Evolutionary conservation across 1,139 yeast genomes (phyloP).

Genomic region (Eremothecium coryli): DNA sequence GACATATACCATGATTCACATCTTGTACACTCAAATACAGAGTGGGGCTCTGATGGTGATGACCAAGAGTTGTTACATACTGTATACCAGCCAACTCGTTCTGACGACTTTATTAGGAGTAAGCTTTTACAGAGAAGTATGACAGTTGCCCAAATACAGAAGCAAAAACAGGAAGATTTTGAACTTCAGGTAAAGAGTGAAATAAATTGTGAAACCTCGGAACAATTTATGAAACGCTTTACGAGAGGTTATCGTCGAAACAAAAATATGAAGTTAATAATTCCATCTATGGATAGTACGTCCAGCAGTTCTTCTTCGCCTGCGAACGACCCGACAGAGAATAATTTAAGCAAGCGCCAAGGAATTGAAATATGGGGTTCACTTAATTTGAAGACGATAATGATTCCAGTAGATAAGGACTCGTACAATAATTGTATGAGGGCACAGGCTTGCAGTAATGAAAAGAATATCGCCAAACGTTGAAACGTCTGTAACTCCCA

Average conservation of each 20-base stretch:
- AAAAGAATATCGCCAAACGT: too few species aligned
- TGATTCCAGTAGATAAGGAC: constrained; percentile 1
- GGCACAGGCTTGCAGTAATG: too few species aligned
- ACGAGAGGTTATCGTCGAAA: constrained; percentile 4
- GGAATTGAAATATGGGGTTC: constrained; percentile 1
- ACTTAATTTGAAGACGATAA: constrained; percentile 2
- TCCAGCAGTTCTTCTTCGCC: neutral
- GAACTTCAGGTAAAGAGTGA: constrained; percentile 4
- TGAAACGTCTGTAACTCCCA: too few species aligned
- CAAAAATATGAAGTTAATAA: constrained; percentile 2
- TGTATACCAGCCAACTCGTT: constrained; percentile 3
- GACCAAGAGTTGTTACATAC: neutral
- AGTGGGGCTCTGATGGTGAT: neutral
- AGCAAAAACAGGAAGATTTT: constrained; percentile 4
- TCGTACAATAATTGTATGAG: too few species aligned
- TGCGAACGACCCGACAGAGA: neutral
- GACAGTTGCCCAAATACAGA: constrained; percentile 7
- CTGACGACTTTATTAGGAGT: constrained; percentile 5
- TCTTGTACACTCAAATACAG: constrained; percentile 3
- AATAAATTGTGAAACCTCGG: constrained; percentile 6
- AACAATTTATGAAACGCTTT: constrained; percentile 7
- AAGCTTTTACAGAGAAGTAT: constrained; percentile 4
- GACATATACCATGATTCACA: constrained; percentile 5
- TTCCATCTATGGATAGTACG: neutral
- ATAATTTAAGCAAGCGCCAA: neutral